phyloP scores from a whole-genome alignment of 2,329 filamentous ascomycete genomes.

The Cladosporium austrohemisphaericum region DNA sequence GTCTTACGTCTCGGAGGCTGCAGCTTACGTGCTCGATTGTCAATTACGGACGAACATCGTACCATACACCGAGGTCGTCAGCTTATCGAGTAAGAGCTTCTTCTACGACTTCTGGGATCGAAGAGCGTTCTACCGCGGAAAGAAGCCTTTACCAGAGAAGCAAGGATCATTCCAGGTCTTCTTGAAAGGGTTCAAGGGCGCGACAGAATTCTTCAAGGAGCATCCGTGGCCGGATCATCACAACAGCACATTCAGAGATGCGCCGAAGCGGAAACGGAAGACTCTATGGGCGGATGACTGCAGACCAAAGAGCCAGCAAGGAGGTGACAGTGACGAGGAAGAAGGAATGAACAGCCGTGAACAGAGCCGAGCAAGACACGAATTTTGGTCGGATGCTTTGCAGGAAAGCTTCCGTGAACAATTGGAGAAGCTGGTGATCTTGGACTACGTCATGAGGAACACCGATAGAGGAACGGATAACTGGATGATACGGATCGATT shows the following conservation, averaged over 20 bases:
- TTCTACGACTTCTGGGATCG: slow-evolving; percentile 98
- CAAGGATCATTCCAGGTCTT: slow-evolving; percentile 97
- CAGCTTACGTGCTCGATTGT: slow-evolving; percentile 89
- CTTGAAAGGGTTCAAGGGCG: slow-evolving; percentile 93
- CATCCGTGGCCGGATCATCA: slow-evolving; percentile 96
- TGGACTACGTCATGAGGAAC: slow-evolving; percentile 99
- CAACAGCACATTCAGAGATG: slow-evolving; percentile 59
- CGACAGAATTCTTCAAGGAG: slow-evolving; percentile 89
- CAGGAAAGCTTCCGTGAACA: slow-evolving; percentile 94
- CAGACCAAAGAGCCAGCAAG: slow-evolving; percentile 61
- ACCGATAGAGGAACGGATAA: slow-evolving; percentile 96
- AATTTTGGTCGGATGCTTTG: slow-evolving; percentile 81
- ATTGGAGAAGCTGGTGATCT: slow-evolving; percentile 91
- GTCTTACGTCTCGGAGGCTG: slow-evolving; percentile 95
- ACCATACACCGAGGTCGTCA: slow-evolving; percentile 93
- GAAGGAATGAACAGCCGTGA: slow-evolving; percentile 39
- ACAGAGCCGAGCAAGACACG: slow-evolving; percentile 44
- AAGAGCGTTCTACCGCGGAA: slow-evolving; percentile 79
- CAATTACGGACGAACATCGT: slow-evolving; percentile 89
- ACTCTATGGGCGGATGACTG: slow-evolving; percentile 86
- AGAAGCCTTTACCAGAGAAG: slow-evolving; percentile 82
- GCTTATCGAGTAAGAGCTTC: slow-evolving; percentile 92
- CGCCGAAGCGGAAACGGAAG: slow-evolving; percentile 62
- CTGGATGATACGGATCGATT: slow-evolving; percentile 99
- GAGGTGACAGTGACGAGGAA: slow-evolving; percentile 53